Evolutionary conservation across 306 rosid genomes (phyloP).

Genomic region (Mimosa bimucronata): DNA sequence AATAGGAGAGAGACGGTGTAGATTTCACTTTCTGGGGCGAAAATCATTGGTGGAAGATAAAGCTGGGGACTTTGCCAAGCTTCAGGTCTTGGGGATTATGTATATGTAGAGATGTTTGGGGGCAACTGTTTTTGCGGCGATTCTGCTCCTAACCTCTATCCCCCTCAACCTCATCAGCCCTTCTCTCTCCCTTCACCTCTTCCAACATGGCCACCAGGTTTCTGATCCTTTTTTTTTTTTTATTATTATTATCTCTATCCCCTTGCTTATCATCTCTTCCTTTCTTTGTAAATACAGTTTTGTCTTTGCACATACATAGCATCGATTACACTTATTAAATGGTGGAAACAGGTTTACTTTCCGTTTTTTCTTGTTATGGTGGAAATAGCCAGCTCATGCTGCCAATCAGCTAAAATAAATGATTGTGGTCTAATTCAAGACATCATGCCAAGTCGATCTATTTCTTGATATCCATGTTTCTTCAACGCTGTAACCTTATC

Average conservation of each 20-base stretch:
- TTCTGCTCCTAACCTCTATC: slow-evolving; percentile 31
- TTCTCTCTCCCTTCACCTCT: slow-evolving; percentile 80
- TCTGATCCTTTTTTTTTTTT: background rate
- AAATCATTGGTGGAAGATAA: background rate
- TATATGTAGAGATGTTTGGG: slow-evolving; percentile 56
- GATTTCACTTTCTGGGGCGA: background rate
- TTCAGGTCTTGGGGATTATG: background rate
- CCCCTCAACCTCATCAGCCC: slow-evolving; percentile 53
- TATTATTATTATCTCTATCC: background rate
- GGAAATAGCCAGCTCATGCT: background rate
- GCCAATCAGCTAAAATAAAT: slow-evolving; percentile 19
- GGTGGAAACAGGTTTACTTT: background rate
- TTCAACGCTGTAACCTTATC: slow-evolving; percentile 3
- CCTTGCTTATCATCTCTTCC: background rate
- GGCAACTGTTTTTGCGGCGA: slow-evolving; percentile 67
- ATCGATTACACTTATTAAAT: background rate
- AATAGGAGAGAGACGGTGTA: background rate
- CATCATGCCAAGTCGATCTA: slow-evolving; percentile 15
- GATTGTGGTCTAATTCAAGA: background rate
- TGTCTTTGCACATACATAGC: background rate
- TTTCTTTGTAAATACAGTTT: background rate
- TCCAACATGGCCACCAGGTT: slow-evolving; percentile 89
- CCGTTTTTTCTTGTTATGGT: slow-evolving; percentile 15
- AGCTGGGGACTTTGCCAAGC: background rate
- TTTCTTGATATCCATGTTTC: too few species aligned